Base-by-base conservation (phyloP, 768 basidiomycete species). In the Paxillus rubicundulus region DNA sequence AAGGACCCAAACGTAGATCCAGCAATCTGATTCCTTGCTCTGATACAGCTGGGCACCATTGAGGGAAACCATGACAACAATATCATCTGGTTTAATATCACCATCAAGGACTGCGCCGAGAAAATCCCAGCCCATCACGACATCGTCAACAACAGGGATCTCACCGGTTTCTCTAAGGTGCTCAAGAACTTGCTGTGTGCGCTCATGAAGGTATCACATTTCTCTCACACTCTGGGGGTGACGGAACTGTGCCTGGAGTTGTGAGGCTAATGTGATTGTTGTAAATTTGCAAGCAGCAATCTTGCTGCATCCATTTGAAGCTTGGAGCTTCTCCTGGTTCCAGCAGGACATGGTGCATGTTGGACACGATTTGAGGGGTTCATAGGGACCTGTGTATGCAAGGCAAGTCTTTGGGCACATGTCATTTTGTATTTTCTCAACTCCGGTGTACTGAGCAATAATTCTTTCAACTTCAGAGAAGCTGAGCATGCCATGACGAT, bases 161-260 rank as follows among this genome's bases (percentile, higher is more conserved):
- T 46, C 39, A 30, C 53, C 34, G 12, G 33, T 42, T 2, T 0
- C 6, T 18, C 36, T 32, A 9, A 55, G 34, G 27, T 60, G 30
- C 1, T 24, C 13, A 6, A 54, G 33, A 30, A 60, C 28, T 7
- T 27, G n/a, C n/a, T 40, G 18, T 36, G 47, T 59, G 2, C 36
- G 34, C 30, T 54, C 34, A 12, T 30, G 27, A 9, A 53, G 18
- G 16, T 54, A 54, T n/a, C 7, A 27, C 33, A 54, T 40, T 7
- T 41, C 36, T 14, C 34, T 9, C 0, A 27, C 47, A 20, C 34
- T 47, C 17, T 47, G n/a, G 1, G 49, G 53, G n/a, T 47, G 42
- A 0, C 67, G 59, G 21, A 68, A 64, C 9, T 74, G 60, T 0
- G 75, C 75, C 52, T 78, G 76, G 0, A 80, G 42, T 53, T 76